A percentile compares a stretch with the other conserved stretches of the same genome.
phyloP scores from a whole-genome alignment of 192 early-diverging fungal species.

The Umbelopsis ramanniana region DNA sequence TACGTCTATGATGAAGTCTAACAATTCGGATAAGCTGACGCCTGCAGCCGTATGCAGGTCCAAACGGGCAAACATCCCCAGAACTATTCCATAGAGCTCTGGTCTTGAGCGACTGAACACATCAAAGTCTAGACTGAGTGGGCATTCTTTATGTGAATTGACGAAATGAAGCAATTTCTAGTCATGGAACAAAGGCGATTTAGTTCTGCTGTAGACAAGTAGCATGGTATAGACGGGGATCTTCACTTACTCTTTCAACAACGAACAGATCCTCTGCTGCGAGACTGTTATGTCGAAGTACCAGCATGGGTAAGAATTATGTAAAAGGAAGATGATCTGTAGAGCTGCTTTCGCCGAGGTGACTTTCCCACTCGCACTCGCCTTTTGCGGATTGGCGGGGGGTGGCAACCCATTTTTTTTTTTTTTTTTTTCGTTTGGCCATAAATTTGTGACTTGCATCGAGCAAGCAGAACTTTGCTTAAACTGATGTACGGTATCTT shows the following conservation, averaged over 20 bases:
- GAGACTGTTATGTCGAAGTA: constrained; percentile 53
- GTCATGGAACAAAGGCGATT: constrained; percentile 43
- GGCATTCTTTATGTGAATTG: constrained; percentile 41
- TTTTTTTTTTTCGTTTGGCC: neutral
- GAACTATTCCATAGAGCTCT: constrained; percentile 83
- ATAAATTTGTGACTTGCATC: neutral
- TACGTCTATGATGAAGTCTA: constrained; percentile 87
- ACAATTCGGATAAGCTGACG: constrained; percentile 65
- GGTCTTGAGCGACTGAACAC: constrained; percentile 67
- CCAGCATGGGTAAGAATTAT: constrained; percentile 41
- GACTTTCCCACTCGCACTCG: neutral
- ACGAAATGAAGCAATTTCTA: constrained; percentile 50
- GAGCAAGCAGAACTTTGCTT: neutral
- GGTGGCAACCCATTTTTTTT: neutral
- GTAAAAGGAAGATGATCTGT: constrained; percentile 1
- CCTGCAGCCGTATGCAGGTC: constrained; percentile 65
- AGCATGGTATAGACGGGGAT: neutral
- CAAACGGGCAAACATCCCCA: constrained; percentile 75
- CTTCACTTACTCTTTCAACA: constrained; percentile 54
- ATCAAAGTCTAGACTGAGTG: constrained; percentile 53
- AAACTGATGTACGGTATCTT: neutral
- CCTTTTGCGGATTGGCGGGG: neutral
- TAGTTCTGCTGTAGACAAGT: neutral
- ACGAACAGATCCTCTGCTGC: constrained; percentile 59
- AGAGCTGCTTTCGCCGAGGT: neutral